phyloP scores from a whole-genome alignment of 768 basidiomycete species.

The Gloeopeniophorella convolvens region DNA sequence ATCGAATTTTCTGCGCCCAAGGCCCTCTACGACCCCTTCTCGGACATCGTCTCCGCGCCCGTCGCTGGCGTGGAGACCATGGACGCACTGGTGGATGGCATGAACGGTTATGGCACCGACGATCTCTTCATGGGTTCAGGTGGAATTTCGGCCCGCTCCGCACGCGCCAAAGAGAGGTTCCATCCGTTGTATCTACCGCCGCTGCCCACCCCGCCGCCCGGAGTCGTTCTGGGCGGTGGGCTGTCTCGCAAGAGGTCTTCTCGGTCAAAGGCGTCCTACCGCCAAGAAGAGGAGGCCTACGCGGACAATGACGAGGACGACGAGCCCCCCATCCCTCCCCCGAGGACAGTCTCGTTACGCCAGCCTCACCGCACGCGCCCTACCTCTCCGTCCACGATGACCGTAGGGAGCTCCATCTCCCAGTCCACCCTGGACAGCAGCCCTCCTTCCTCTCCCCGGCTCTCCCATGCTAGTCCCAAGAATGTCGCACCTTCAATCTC shows the following conservation, averaged over 20 bases:
- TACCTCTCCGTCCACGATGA: slow-evolving; percentile 4
- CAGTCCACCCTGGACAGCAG: slow-evolving; percentile 9
- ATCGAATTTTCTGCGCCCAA: slow-evolving; percentile 37
- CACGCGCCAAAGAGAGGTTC: slow-evolving; percentile 46
- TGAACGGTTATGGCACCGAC: slow-evolving; percentile 66
- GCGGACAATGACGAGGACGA: slow-evolving; percentile 33
- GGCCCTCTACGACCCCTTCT: slow-evolving; percentile 26
- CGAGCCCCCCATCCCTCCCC: slow-evolving; percentile 1
- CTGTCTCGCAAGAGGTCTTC: slow-evolving; percentile 27
- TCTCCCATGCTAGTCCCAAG: slow-evolving; percentile 30
- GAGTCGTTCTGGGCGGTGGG: slow-evolving; percentile 54
- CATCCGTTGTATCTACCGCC: slow-evolving; percentile 81
- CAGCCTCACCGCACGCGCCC: slow-evolving; percentile 22
- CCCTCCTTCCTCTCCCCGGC: slow-evolving; percentile 20
- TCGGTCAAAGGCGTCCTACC: slow-evolving; percentile 24
- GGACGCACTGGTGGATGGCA: slow-evolving; percentile 85
- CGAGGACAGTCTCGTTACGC: slow-evolving; percentile 22
- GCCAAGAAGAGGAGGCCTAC: slow-evolving; percentile 52
- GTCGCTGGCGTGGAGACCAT: slow-evolving; percentile 76
- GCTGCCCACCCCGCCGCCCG: slow-evolving; percentile 77
- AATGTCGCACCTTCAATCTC: slow-evolving; percentile 72
- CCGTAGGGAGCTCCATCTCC: not conserved
- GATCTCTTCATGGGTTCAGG: slow-evolving; percentile 39
- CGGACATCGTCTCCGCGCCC: slow-evolving; percentile 71
- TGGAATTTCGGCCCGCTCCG: slow-evolving; percentile 40